Evolutionary conservation across 192 early-diverging fungal genomes (phyloP).

Genomic region (Mortierella hygrophila): DNA sequence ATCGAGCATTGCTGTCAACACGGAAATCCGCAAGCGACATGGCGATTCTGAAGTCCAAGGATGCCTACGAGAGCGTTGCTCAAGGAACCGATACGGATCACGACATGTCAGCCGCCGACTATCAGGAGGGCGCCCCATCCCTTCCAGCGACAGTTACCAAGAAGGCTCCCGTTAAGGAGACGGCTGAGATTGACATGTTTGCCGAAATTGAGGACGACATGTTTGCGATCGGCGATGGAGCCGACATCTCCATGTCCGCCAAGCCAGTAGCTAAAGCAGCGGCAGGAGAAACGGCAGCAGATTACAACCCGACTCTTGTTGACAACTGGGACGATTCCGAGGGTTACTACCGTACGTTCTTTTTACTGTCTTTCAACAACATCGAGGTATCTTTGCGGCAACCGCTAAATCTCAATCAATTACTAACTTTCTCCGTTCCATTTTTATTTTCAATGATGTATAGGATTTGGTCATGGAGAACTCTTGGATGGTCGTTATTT

Average conservation of each 20-base stretch:
- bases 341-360: constrained; percentile 94
- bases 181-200: constrained; percentile 78
- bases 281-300: constrained; percentile 37
- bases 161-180: constrained; percentile 24
- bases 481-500: constrained; percentile 87
- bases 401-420: neutral
- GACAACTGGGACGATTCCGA: constrained; percentile 98
- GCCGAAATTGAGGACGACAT: constrained; percentile 80
- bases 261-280: constrained; percentile 29
- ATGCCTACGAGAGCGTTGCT: constrained; percentile 60
- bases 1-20: constrained; percentile 33
- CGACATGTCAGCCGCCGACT: constrained; percentile 79
- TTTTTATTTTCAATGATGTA: neutral
- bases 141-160: constrained; percentile 19
- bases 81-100: constrained; percentile 55
- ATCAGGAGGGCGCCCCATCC: constrained; percentile 60
- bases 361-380: neutral
- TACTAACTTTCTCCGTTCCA: constrained; percentile 6
- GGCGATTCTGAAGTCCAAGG: constrained; percentile 60
- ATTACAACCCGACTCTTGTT: constrained; percentile 67
- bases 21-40: constrained; percentile 59
- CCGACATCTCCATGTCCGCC: constrained; percentile 18
- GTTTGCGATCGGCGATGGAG: constrained; percentile 58
- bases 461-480: constrained; percentile 87
- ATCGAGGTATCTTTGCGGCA: neutral